These are phyloP conservation scores for Candida chauliodis DNA, from an alignment of 805 yeast genomes.

Conservation along the genomic window DNA sequence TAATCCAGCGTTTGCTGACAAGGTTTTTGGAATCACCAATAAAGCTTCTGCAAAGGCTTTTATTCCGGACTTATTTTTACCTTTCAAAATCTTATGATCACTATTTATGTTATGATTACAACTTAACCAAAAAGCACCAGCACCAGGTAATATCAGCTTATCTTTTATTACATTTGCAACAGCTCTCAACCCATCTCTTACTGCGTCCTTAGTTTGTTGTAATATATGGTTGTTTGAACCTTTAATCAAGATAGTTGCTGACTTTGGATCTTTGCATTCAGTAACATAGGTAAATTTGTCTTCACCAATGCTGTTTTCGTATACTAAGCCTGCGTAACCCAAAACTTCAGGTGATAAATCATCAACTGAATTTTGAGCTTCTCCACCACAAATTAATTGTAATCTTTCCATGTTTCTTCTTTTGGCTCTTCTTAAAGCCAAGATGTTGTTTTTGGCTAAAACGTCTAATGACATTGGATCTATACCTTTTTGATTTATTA, in stretches of 20 bases:
- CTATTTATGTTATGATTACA: conserved; percentile 64
- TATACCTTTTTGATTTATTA: conserved; percentile 96
- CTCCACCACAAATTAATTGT: conserved; percentile 95
- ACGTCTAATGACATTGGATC: conserved; percentile 97
- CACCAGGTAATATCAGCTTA: conserved; percentile 87
- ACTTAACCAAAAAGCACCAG: conserved; percentile 90
- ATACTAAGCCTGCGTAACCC: conserved; percentile 87
- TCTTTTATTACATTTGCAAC: conserved; percentile 90
- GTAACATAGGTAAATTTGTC: conserved; percentile 96
- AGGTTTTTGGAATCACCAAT: conserved; percentile 87
- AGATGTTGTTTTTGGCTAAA: conserved; percentile 85
- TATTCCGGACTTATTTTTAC: conserved; percentile 85
- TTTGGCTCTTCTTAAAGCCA: conserved; percentile 96
- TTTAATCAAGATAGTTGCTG: conserved; percentile 87
- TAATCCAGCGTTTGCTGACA: conserved; percentile 87
- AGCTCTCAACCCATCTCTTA: conserved; percentile 94
- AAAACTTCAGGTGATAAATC: conserved; percentile 75
- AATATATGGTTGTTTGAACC: conserved; percentile 89
- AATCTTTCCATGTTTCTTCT: conserved; percentile 98
- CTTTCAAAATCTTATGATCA: conserved; percentile 57
- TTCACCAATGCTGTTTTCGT: conserved; percentile 92
- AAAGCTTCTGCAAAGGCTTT: conserved; percentile 92
- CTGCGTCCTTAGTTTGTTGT: conserved; percentile 93
- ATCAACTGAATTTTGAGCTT: conserved; percentile 96
- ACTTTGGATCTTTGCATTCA: conserved; percentile 82